These are phyloP conservation scores for Articulospora tetracladia DNA, from an alignment of 495 filamentous ascomycete species.

Conservation along the genomic window DNA sequence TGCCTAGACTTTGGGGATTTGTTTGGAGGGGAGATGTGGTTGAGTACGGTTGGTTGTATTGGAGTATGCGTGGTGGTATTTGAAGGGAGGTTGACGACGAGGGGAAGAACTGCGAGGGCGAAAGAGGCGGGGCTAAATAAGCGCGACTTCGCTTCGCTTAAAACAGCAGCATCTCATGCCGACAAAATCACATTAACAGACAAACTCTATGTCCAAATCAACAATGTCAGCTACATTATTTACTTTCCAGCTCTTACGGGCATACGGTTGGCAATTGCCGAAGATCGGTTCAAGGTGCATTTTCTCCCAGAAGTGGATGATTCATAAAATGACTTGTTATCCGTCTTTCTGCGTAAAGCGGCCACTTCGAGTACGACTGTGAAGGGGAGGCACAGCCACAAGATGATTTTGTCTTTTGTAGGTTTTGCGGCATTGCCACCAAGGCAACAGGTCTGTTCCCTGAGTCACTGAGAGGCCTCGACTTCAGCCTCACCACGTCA, in stretches of 20 bases:
- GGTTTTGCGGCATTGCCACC: neutral
- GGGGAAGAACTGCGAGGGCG: neutral
- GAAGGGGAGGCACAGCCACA: neutral
- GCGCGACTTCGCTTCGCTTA: neutral
- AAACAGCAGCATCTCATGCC: neutral
- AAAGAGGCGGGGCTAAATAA: neutral
- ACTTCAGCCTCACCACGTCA: neutral
- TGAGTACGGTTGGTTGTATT: neutral
- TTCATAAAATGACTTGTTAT: too few relatives aligned
- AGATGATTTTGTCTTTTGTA: neutral
- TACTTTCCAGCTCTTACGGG: too few relatives aligned
- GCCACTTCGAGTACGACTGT: neutral
- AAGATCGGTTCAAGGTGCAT: too few relatives aligned
- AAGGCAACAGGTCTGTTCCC: neutral
- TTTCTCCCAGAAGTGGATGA: too few relatives aligned
- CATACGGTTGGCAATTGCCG: too few relatives aligned
- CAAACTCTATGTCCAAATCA: neutral
- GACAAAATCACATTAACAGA: neutral
- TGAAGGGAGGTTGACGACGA: neutral
- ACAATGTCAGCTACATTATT: too few relatives aligned
- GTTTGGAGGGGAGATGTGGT: conserved; percentile 18
- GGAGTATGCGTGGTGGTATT: neutral
- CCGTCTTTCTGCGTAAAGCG: too few relatives aligned
- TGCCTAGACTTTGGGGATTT: conserved; percentile 6
- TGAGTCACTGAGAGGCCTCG: neutral